Percentiles rank a stretch among this genome's conserved stretches.
phyloP scores from a whole-genome alignment of 306 rosid species.

The Lablab purpureus region DNA sequence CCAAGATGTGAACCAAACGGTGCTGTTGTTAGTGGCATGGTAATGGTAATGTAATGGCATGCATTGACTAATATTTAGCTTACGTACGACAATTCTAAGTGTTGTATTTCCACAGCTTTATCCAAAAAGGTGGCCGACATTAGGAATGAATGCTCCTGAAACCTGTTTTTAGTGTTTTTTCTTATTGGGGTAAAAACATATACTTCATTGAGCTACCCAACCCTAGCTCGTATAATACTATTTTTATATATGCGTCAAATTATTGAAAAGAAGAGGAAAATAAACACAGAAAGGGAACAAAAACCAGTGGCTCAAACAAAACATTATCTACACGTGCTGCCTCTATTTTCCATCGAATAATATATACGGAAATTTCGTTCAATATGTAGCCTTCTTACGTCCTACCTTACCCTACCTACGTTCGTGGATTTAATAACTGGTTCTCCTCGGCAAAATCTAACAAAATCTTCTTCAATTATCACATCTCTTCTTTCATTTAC shows the following conservation, averaged over 20 bases:
- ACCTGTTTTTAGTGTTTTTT: constrained; percentile 26
- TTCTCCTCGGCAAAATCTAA: constrained; percentile 39
- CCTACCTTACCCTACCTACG: neutral
- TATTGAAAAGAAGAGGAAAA: neutral
- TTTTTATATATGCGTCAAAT: neutral
- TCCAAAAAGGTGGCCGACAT: constrained; percentile 60
- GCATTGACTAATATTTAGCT: constrained; percentile 21
- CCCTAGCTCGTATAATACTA: neutral
- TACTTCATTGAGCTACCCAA: constrained; percentile 29
- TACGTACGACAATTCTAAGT: constrained; percentile 47
- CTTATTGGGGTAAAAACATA: constrained; percentile 36
- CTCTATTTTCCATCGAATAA: constrained; percentile 46
- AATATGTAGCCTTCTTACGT: neutral
- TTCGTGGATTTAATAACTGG: constrained; percentile 8
- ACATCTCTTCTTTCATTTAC: constrained; percentile 26
- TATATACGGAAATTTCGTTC: constrained; percentile 22
- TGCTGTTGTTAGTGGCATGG: neutral
- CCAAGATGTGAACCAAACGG: constrained; percentile 28
- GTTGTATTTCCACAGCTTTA: constrained; percentile 36
- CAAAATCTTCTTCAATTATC: constrained; percentile 41
- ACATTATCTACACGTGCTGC: constrained; percentile 37
- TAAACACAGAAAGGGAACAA: constrained; percentile 21
- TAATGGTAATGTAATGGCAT: neutral
- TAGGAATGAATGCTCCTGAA: constrained; percentile 58
- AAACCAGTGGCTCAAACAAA: constrained; percentile 41